A percentile compares a stretch with the other conserved stretches of the same genome.
Conservation (phyloP, 768 basidiomycete species). For the Leucosporidium creatinivorum region DNA sequence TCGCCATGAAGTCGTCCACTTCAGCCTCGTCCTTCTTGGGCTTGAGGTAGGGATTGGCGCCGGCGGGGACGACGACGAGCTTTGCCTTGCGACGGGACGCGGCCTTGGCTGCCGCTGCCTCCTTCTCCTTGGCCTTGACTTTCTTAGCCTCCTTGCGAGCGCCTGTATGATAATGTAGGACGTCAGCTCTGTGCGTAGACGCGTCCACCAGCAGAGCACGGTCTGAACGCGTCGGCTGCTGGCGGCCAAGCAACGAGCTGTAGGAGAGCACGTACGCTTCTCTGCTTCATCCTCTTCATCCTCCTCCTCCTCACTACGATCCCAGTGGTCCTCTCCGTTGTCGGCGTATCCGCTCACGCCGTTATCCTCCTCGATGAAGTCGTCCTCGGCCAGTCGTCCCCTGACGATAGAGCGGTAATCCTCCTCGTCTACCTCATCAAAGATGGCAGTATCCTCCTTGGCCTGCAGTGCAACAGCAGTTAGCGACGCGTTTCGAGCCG, state of each 20-base stretch:
- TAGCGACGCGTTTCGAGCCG: neutral
- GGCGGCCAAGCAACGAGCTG: neutral
- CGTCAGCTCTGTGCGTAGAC: neutral
- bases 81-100: constrained; percentile 42
- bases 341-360: constrained; percentile 74
- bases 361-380: constrained; percentile 94
- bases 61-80: constrained; percentile 45
- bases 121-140: constrained; percentile 48
- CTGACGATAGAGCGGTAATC: constrained; percentile 80
- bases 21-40: constrained; percentile 43
- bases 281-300: constrained; percentile 33
- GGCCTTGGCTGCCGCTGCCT: constrained; percentile 31
- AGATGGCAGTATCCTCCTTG: constrained; percentile 59
- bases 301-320: constrained; percentile 35
- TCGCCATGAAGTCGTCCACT: constrained; percentile 83
- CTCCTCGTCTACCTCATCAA: constrained; percentile 83
- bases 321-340: constrained; percentile 94
- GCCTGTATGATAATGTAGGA: neutral
- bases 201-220: too few species aligned
- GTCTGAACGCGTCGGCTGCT: neutral
- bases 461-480: constrained; percentile 3
- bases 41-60: constrained; percentile 68
- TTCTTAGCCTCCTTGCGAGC: constrained; percentile 45
- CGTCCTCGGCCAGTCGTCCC: constrained; percentile 72
- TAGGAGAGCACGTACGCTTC: neutral